These are phyloP conservation scores for Psidium guajava DNA, from an alignment of 345 rosid genomes.

Conservation along the genomic window DNA sequence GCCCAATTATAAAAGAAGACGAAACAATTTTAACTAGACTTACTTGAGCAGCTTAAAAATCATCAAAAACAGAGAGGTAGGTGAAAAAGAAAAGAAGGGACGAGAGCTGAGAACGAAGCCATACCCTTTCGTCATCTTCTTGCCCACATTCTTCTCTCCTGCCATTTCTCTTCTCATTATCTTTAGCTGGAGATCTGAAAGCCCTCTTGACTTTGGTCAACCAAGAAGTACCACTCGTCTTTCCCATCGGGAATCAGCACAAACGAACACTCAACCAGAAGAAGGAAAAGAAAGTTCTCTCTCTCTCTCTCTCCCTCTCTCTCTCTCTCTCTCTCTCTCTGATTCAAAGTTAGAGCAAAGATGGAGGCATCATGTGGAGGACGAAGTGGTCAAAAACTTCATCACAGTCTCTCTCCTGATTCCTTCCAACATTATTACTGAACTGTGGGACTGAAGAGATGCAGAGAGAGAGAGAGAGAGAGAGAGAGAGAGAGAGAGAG, in stretches of 20 bases:
- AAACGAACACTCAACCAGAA: neutral
- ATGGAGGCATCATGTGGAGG: neutral
- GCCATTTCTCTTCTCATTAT: slow-evolving; percentile 30
- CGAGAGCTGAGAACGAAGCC: neutral
- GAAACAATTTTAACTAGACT: neutral
- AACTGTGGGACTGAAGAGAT: neutral
- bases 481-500: neutral
- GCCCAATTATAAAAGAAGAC: neutral
- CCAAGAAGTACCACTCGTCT: slow-evolving; percentile 64
- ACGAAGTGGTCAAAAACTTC: neutral
- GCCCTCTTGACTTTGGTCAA: slow-evolving; percentile 67
- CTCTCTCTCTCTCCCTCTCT: neutral
- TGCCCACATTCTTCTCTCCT: slow-evolving; percentile 17
- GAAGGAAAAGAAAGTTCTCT: neutral
- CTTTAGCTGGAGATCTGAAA: slow-evolving; percentile 74
- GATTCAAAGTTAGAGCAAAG: neutral
- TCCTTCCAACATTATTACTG: neutral
- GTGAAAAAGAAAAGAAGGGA: neutral
- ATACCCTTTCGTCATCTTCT: slow-evolving; percentile 62
- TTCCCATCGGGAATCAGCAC: slow-evolving; percentile 34
- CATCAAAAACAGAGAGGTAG: neutral
- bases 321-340: too few relatives aligned
- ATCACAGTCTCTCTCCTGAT: neutral
- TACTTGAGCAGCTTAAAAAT: neutral
- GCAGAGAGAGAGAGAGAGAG: neutral